Evolutionary conservation across 2,329 filamentous ascomycete genomes (phyloP).

Genomic region (Cucurbitaria berberidis): DNA sequence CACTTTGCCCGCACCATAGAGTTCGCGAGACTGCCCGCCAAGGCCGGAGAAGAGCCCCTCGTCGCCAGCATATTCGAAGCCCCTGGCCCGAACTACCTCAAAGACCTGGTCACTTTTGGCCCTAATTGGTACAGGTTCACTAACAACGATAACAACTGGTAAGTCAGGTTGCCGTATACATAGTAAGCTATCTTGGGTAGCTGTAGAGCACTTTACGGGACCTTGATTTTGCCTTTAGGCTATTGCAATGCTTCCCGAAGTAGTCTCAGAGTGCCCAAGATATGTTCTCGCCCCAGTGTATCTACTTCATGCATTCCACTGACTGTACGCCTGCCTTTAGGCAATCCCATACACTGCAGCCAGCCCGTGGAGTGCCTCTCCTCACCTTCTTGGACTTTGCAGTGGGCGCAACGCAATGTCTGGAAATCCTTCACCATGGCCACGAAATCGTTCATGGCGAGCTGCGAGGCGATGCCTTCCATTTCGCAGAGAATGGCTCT

Average conservation of each 20-base stretch:
- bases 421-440: constrained; percentile 90
- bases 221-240: background rate
- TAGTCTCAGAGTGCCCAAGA: background rate
- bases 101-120: constrained; percentile 75
- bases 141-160: constrained; percentile 18
- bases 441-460: constrained; percentile 89
- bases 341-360: constrained; percentile 17
- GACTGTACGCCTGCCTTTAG: background rate
- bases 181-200: background rate
- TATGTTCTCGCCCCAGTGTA: background rate
- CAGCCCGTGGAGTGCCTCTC: constrained; percentile 68
- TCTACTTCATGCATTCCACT: background rate
- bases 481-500: constrained; percentile 76
- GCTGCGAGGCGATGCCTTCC: constrained; percentile 87
- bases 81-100: constrained; percentile 75
- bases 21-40: constrained; percentile 71
- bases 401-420: constrained; percentile 82
- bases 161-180: background rate
- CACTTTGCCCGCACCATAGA: constrained; percentile 85
- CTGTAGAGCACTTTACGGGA: background rate
- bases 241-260: background rate
- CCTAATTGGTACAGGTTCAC: constrained; percentile 58
- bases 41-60: constrained; percentile 74
- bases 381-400: constrained; percentile 87
- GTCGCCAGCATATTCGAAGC: constrained; percentile 82